A percentile compares a stretch with the other conserved stretches of the same genome.
Evolutionary conservation across 106 monocot genomes (phyloP).

Genomic region (Platanthera zijinensis): DNA sequence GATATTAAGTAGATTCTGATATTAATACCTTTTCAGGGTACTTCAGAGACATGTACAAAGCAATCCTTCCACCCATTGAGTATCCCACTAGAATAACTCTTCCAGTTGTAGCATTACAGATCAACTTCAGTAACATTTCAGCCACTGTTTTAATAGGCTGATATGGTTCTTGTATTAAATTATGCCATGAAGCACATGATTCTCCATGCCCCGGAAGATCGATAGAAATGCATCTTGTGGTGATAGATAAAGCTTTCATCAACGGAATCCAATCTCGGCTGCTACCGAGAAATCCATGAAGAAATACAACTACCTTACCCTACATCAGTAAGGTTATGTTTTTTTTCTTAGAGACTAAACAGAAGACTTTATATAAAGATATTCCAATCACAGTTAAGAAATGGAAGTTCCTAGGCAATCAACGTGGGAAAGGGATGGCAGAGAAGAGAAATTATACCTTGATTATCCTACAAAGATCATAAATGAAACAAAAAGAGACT

Average conservation of each 20-base stretch:
- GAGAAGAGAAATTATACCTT: too few relatives aligned
- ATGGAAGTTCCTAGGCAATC: neutral
- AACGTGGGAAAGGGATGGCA: neutral
- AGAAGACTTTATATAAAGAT: neutral
- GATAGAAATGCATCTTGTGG: constrained; percentile 51
- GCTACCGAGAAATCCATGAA: constrained; percentile 89
- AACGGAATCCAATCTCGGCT: constrained; percentile 77
- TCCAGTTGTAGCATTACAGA: constrained; percentile 38
- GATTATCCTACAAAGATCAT: neutral
- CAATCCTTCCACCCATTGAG: constrained; percentile 94
- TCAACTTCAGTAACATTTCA: constrained; percentile 45
- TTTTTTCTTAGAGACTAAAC: neutral
- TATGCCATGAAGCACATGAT: constrained; percentile 29
- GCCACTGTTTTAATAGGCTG: constrained; percentile 54
- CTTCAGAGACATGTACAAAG: constrained; percentile 75
- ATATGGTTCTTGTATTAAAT: constrained; percentile 7
- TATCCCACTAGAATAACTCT: constrained; percentile 74
- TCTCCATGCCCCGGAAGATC: constrained; percentile 92
- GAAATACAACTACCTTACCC: constrained; percentile 56
- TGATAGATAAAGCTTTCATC: constrained; percentile 66
- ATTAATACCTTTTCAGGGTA: constrained; percentile 60
- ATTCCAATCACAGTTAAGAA: neutral
- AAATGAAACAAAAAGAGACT: neutral
- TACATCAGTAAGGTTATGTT: constrained; percentile 15
- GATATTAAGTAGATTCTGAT: neutral